Conservation (phyloP, 495 filamentous ascomycete species). For the Tuber melanosporum region DNA sequence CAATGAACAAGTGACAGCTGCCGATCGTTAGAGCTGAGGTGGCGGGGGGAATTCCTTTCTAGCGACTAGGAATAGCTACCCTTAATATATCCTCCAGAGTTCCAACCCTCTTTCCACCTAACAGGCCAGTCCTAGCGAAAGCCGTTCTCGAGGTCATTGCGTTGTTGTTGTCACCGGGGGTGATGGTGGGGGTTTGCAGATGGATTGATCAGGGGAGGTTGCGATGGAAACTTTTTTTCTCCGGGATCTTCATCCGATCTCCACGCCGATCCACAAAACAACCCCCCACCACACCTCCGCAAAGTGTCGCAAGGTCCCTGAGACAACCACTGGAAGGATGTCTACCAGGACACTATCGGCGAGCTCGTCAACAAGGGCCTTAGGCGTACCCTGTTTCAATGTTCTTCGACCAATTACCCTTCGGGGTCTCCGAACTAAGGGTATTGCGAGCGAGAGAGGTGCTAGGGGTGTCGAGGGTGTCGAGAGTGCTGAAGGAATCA, state of each 20-base stretch:
- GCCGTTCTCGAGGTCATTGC: slow-evolving; percentile 27
- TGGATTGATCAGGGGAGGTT: slow-evolving; percentile 20
- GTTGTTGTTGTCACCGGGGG: slow-evolving; percentile 5
- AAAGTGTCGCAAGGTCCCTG: slow-evolving; percentile 9
- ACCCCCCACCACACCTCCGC: slow-evolving; percentile 6
- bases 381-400: slow-evolving; percentile 42
- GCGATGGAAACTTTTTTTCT: slow-evolving; percentile 27
- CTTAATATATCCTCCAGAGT: slow-evolving; percentile 18
- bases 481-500: slow-evolving; percentile 39
- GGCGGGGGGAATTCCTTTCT: neutral
- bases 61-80: slow-evolving; percentile 12
- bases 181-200: slow-evolving; percentile 3
- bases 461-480: slow-evolving; percentile 44
- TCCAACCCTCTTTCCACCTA: slow-evolving; percentile 7
- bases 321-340: slow-evolving; percentile 5
- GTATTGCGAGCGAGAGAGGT: neutral
- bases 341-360: slow-evolving; percentile 7
- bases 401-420: slow-evolving; percentile 44
- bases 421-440: slow-evolving; percentile 38
- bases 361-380: slow-evolving; percentile 34
- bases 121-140: slow-evolving; percentile 14
- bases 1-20: slow-evolving; percentile 10
- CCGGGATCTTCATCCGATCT: slow-evolving; percentile 18
- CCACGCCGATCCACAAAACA: neutral
- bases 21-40: neutral